These are phyloP conservation scores for Hermanozyma aechmeae DNA, from an alignment of 805 yeast species.

Conservation along the genomic window DNA sequence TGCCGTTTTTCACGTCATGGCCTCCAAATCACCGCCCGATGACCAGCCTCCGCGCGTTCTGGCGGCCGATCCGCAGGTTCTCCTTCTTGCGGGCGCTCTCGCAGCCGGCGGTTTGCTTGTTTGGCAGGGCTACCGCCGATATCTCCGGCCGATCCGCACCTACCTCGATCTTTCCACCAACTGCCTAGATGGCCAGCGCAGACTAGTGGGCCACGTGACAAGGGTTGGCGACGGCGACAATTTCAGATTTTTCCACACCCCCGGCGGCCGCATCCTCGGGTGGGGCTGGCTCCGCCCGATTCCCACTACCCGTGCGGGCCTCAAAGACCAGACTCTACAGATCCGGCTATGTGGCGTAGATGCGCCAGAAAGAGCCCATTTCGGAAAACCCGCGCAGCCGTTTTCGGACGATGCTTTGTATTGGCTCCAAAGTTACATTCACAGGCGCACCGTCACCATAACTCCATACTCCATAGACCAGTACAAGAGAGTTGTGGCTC, in stretches of 20 bases:
- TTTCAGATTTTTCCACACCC: constrained; percentile 85
- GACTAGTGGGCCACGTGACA: constrained; percentile 61
- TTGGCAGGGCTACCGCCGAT: constrained; percentile 22
- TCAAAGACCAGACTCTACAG: constrained; percentile 63
- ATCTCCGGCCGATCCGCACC: constrained; percentile 22
- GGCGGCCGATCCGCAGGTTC: constrained; percentile 33
- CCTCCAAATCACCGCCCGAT: no score
- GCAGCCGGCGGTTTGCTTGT: constrained; percentile 19
- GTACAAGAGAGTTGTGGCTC: constrained; percentile 80
- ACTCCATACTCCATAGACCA: constrained; percentile 81
- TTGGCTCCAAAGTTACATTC: constrained; percentile 62
- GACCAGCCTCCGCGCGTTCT: no score
- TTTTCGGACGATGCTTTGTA: constrained; percentile 71
- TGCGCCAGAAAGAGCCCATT: constrained; percentile 94
- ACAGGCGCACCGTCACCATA: constrained; percentile 62
- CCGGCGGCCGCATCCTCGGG: constrained; percentile 81
- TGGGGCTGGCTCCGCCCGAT: constrained; percentile 84
- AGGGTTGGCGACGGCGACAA: constrained; percentile 96
- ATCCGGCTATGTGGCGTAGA: constrained; percentile 87
- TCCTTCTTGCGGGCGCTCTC: constrained; percentile 27
- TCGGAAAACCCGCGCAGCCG: constrained; percentile 89
- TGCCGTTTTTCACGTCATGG: no score
- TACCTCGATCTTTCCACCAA: constrained; percentile 30
- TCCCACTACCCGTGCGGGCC: constrained; percentile 42
- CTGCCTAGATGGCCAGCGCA: constrained; percentile 18